Conservation (phyloP, 306 rosid genomes). For the Fagus crenata region DNA sequence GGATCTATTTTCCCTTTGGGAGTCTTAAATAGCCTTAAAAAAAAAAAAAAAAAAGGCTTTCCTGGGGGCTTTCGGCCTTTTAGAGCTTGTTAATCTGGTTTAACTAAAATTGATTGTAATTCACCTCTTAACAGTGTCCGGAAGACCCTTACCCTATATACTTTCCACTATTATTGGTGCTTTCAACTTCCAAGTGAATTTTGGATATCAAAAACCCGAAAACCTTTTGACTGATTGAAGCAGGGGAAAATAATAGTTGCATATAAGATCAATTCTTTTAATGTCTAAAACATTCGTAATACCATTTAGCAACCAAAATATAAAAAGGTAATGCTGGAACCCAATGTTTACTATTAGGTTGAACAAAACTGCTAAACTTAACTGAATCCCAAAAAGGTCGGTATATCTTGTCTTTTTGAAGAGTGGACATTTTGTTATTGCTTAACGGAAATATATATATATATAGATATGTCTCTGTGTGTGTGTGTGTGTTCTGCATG, state of each 20-base stretch:
- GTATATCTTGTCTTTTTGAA: not conserved
- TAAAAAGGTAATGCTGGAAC: not conserved
- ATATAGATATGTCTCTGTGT: too few relatives aligned
- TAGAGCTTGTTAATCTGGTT: too few relatives aligned
- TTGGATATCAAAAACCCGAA: not conserved
- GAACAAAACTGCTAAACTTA: not conserved
- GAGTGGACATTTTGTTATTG: not conserved
- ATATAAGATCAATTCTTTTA: not conserved
- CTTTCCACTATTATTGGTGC: too few relatives aligned
- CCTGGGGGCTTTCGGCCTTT: too few relatives aligned
- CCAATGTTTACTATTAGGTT: not conserved
- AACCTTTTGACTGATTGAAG: not conserved
- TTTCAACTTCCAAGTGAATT: not conserved
- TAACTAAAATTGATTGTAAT: too few relatives aligned
- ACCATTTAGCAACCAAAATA: too few relatives aligned
- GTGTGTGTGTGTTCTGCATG: not conserved
- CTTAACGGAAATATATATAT: not conserved
- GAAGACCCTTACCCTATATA: not conserved
- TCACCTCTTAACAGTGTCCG: too few relatives aligned
- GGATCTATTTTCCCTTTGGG: too few relatives aligned
- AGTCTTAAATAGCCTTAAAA: too few relatives aligned
- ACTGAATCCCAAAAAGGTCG: not conserved
- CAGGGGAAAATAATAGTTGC: not conserved
- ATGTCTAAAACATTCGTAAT: too few relatives aligned
- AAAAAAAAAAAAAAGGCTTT: too few relatives aligned